Evolutionary conservation across 2,329 filamentous ascomycete genomes (phyloP).

Genomic region (Emmonsiellopsis sp.): DNA sequence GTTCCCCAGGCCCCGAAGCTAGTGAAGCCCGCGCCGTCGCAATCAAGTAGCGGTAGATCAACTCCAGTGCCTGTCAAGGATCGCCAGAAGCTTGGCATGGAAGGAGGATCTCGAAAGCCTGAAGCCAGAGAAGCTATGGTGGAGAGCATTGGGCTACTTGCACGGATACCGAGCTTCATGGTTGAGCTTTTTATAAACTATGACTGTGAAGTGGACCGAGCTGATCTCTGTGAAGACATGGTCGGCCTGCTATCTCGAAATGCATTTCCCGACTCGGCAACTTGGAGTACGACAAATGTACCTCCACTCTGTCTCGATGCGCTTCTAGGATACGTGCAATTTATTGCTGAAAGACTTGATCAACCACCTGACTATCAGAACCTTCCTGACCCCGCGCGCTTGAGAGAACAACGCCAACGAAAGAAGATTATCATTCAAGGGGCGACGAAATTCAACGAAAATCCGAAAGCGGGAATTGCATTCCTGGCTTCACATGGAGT

Average conservation of each 20-base stretch:
- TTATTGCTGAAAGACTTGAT: conserved; percentile 76
- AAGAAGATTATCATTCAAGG: conserved; percentile 88
- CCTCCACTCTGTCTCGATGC: conserved; percentile 91
- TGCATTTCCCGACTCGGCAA: conserved; percentile 91
- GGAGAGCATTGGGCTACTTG: conserved; percentile 84
- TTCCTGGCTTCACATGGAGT: conserved; percentile 80
- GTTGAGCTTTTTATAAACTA: conserved; percentile 96
- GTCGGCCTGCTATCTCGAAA: conserved; percentile 86
- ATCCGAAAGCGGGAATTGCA: conserved; percentile 76
- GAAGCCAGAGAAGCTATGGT: conserved; percentile 98
- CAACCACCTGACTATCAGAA: conserved; percentile 55
- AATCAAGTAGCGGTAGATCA: conserved; percentile 66
- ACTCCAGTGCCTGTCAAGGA: conserved; percentile 90
- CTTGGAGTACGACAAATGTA: conserved; percentile 98
- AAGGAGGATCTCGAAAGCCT: conserved; percentile 83
- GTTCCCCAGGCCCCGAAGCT: conserved; percentile 86
- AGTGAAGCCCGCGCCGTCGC: conserved; percentile 68
- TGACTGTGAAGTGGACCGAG: conserved; percentile 85
- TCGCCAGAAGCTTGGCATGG: conserved; percentile 81
- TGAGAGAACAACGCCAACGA: conserved; percentile 63
- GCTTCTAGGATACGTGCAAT: conserved; percentile 81
- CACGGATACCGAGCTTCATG: conserved; percentile 89
- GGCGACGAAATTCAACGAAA: conserved; percentile 88
- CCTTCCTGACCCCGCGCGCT: conserved; percentile 53
- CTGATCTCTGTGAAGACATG: conserved; percentile 91